Base-by-base conservation (phyloP, 2,329 filamentous ascomycete species). In the Diaporthe destruens region DNA sequence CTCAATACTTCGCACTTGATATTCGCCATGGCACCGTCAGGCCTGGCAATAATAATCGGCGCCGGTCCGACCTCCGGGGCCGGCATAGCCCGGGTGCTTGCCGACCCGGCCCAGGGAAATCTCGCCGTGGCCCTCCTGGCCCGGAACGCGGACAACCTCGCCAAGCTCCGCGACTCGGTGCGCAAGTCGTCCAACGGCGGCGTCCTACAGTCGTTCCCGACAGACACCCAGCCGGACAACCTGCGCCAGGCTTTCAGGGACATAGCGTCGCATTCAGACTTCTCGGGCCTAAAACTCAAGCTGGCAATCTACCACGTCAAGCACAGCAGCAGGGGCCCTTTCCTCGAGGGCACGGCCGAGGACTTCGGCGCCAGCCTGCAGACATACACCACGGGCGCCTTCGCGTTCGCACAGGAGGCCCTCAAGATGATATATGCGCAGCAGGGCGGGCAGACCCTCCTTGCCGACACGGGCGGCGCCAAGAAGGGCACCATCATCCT, bases 401-500 rank as follows among this genome's bases (percentile, higher is more conserved):
- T 90, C 75, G 82, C 85, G 0, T 90, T 90, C 75, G 81, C 85
- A 0, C 87, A 90, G 76, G 85, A 88, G 75, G 82, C 84, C 1
- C 71, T 89, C 56, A 86, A 85, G 77, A 76, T 86, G 9, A 83
- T 89, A 68, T 87, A 89, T 74, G 83, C 81, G 1, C 85, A 89
- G 71, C 85, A 89, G 69, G 87, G 86, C 4, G 83, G 85, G 8
- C 80, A 82, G 67, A 81, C 81, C 1, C 72, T 77, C 0, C 81
- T 90, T 2, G 76, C 81, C 8, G 84, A 87, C 14, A 81, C 81
- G 1, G 82, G 83, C 0, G 84, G 81, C 0, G 78, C 78, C 66
- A 90, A 89, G 80, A 89, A 90, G 74, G 87, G 87, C 1, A 89
- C 87, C 0, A 77, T 89, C 36, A 87, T 90, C 69, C 89, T 90